Conservation (phyloP, 1,284 basidiomycete species). For the Apiotrichum laibachii region DNA sequence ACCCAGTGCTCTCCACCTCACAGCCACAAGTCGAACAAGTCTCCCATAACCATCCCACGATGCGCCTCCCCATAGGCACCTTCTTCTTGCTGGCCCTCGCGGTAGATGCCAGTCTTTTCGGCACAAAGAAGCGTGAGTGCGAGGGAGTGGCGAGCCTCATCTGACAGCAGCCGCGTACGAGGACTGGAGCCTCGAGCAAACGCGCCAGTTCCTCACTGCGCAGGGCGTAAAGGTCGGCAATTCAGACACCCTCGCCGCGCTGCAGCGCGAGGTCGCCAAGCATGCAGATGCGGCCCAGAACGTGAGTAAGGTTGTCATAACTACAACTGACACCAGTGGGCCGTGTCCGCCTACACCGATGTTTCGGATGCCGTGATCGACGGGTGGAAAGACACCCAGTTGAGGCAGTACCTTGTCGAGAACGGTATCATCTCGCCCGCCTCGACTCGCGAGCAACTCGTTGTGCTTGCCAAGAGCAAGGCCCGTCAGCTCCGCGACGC, state of each 20-base stretch:
- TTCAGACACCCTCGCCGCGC: slow-evolving; percentile 45
- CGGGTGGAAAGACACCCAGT: slow-evolving; percentile 70
- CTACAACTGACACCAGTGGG: slow-evolving; percentile 47
- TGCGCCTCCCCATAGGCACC: background rate
- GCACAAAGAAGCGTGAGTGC: slow-evolving; percentile 43
- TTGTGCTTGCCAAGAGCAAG: slow-evolving; percentile 70
- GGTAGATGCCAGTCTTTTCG: slow-evolving; percentile 45
- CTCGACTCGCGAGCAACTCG: slow-evolving; percentile 73
- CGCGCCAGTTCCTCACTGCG: slow-evolving; percentile 67
- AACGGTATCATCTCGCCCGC: slow-evolving; percentile 78
- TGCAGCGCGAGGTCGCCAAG: slow-evolving; percentile 57
- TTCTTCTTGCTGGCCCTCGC: slow-evolving; percentile 34
- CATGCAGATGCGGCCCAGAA: slow-evolving; percentile 55
- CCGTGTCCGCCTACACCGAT: slow-evolving; percentile 41
- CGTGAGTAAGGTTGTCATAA: slow-evolving; percentile 26
- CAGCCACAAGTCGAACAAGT: too few relatives aligned
- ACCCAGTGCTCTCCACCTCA: background rate
- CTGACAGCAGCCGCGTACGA: slow-evolving; percentile 53
- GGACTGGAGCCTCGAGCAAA: slow-evolving; percentile 63
- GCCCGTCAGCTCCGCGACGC: slow-evolving; percentile 57
- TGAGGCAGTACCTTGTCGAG: slow-evolving; percentile 79
- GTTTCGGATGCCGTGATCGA: slow-evolving; percentile 51
- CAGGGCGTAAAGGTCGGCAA: slow-evolving; percentile 64
- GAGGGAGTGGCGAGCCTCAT: slow-evolving; percentile 5
- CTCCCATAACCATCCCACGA: background rate